These are phyloP conservation scores for Paecilomyces sp. DNA, from an alignment of 2,329 filamentous ascomycete genomes.

Conservation along the genomic window DNA sequence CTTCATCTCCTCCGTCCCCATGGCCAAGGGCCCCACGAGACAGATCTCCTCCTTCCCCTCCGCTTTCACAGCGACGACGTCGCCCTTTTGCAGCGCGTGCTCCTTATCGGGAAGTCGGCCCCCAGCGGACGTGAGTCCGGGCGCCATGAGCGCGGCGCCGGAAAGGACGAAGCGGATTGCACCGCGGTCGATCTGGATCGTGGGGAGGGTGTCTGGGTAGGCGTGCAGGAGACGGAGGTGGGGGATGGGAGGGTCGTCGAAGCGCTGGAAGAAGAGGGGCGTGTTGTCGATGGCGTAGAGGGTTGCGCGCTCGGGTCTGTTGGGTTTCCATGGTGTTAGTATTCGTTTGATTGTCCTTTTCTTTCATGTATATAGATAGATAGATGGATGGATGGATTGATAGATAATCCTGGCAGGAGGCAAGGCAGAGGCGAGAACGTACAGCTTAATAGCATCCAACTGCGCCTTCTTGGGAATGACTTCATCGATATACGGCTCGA, in stretches of 20 bases:
- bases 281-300: conserved; percentile 74
- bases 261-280: conserved; percentile 88
- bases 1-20: conserved; percentile 86
- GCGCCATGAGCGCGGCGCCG: conserved; percentile 93
- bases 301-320: conserved; percentile 72
- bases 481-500: conserved; percentile 84
- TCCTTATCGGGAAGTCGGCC: conserved; percentile 64
- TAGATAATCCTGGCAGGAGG: background rate
- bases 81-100: conserved; percentile 65
- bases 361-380: background rate
- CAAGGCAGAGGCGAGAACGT: conserved; percentile 12
- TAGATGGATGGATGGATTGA: too few species aligned
- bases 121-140: conserved; percentile 77
- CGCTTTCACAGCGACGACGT: conserved; percentile 80
- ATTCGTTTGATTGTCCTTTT: conserved; percentile 1
- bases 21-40: conserved; percentile 75
- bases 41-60: conserved; percentile 93
- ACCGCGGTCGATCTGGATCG: conserved; percentile 84
- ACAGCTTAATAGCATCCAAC: conserved; percentile 83
- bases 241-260: conserved; percentile 69
- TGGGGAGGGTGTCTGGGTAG: conserved; percentile 77
- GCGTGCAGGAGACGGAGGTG: conserved; percentile 85
- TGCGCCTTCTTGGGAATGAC: conserved; percentile 92
- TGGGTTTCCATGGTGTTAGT: background rate
- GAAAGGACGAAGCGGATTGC: conserved; percentile 94